Evolutionary conservation across 176 grass and related monocot species (phyloP).

Genomic region (Raddia distichophylla): DNA sequence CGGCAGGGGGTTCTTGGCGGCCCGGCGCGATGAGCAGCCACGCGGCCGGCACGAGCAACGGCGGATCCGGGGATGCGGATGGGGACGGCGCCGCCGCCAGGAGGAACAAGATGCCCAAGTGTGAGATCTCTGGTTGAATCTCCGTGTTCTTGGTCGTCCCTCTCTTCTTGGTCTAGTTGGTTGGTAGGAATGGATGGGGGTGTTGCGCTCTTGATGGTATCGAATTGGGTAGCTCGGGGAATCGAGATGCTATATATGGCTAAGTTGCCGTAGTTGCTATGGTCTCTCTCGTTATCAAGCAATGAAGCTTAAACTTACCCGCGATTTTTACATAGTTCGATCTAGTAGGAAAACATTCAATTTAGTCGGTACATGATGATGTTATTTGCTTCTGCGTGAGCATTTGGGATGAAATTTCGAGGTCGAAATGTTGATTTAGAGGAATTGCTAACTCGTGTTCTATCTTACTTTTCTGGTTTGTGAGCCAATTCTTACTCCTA

Average conservation of each 20-base stretch:
- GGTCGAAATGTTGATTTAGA: background rate
- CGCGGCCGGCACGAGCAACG: slow-evolving; percentile 38
- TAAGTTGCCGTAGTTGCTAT: background rate
- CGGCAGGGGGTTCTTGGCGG: background rate
- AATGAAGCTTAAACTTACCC: background rate
- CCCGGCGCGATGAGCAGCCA: slow-evolving; percentile 43
- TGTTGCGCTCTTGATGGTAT: background rate
- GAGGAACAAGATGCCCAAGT: slow-evolving; percentile 75
- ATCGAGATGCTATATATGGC: background rate
- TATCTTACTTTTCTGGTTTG: background rate
- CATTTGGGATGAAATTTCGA: background rate
- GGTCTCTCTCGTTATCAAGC: background rate
- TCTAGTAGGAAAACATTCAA: background rate
- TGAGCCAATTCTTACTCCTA: slow-evolving; percentile 19
- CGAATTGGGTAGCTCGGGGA: slow-evolving; percentile 1
- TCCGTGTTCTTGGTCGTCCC: background rate
- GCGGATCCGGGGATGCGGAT: slow-evolving; percentile 52
- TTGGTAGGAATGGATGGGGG: background rate
- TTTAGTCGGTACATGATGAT: background rate
- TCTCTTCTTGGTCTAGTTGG: background rate
- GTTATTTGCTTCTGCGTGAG: slow-evolving; percentile 18
- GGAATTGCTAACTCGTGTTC: background rate
- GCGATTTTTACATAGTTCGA: background rate
- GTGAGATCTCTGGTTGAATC: slow-evolving; percentile 60
- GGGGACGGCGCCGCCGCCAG: slow-evolving; percentile 39